These are phyloP conservation scores for Lunularia cruciata DNA, from an alignment of 225 moss, liverwort and hornwort genomes.

Conservation along the genomic window DNA sequence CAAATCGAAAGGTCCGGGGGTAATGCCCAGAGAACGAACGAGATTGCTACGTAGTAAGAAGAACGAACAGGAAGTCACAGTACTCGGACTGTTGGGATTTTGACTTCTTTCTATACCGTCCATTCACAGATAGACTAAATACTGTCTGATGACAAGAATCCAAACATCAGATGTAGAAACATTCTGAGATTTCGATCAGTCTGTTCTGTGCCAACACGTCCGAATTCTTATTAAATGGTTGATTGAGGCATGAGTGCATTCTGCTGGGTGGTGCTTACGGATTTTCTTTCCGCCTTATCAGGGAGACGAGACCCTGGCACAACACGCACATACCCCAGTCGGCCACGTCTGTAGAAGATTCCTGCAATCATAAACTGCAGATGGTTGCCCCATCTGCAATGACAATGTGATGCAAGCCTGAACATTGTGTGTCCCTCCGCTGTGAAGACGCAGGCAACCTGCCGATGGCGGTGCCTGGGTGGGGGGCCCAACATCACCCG, in stretches of 20 bases:
- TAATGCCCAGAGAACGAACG: not conserved
- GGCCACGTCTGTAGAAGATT: slow-evolving; percentile 9
- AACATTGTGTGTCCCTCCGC: not conserved
- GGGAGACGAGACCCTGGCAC: not conserved
- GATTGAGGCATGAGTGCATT: not conserved
- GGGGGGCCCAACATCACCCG: not conserved
- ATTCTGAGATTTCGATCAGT: not conserved
- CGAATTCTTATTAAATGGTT: not conserved
- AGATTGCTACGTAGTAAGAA: too few species aligned
- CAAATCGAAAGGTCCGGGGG: not conserved
- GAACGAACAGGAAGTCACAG: not conserved
- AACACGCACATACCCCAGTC: not conserved
- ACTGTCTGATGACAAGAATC: not conserved
- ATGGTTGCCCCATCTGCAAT: not conserved
- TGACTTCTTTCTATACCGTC: not conserved
- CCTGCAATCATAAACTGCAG: too few species aligned
- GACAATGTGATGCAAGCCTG: not conserved
- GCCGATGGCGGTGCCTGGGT: slow-evolving; percentile 3
- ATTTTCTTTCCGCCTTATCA: not conserved
- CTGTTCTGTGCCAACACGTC: not conserved
- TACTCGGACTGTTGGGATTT: not conserved
- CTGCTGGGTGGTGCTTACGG: not conserved
- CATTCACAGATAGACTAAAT: not conserved
- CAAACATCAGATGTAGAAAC: not conserved
- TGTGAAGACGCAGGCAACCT: not conserved